A percentile compares a stretch with the other conserved stretches of the same genome.
Evolutionary conservation across 192 early-diverging fungal species (phyloP).

Genomic region (Podila horticola): DNA sequence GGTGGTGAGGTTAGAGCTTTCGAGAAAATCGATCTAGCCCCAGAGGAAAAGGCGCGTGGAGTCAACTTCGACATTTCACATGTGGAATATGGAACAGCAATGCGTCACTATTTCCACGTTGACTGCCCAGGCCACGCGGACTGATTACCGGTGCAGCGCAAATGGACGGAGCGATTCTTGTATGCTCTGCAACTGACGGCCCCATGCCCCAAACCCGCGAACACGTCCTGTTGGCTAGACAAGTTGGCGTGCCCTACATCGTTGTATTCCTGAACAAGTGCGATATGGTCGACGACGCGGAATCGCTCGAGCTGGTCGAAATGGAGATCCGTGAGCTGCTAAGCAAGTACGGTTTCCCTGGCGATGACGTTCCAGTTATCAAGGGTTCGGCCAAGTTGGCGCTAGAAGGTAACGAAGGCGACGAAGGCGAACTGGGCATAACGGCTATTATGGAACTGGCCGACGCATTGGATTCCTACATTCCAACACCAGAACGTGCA

Average conservation of each 20-base stretch:
- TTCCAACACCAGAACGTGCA: conserved; percentile 93
- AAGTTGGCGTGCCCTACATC: conserved; percentile 91
- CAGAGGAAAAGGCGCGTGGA: too few species aligned
- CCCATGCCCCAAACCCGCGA: conserved; percentile 99
- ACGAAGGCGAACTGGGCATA: conserved; percentile 89
- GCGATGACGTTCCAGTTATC: conserved; percentile 90
- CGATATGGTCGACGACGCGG: conserved; percentile 94
- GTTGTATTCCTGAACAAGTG: conserved; percentile 99
- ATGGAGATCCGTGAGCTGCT: conserved; percentile 99
- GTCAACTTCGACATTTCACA: too few species aligned
- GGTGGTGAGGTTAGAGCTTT: too few species aligned
- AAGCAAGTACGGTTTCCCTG: conserved; percentile 89
- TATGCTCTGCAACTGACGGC: conserved; percentile 87
- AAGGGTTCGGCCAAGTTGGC: conserved; percentile 95
- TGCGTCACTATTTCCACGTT: too few species aligned
- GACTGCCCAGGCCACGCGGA: too few species aligned
- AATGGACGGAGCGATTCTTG: too few species aligned
- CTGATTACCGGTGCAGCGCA: too few species aligned
- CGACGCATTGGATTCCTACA: conserved; percentile 89
- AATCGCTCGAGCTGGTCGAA: conserved; percentile 98
- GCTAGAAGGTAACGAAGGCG: conserved; percentile 86
- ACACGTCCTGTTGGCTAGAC: conserved; percentile 94
- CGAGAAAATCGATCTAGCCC: too few species aligned
- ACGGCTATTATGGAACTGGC: conserved; percentile 91
- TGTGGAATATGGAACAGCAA: too few species aligned